phyloP scores from a whole-genome alignment of 2,329 filamentous ascomycete genomes.

The Alternaria brassicae region DNA sequence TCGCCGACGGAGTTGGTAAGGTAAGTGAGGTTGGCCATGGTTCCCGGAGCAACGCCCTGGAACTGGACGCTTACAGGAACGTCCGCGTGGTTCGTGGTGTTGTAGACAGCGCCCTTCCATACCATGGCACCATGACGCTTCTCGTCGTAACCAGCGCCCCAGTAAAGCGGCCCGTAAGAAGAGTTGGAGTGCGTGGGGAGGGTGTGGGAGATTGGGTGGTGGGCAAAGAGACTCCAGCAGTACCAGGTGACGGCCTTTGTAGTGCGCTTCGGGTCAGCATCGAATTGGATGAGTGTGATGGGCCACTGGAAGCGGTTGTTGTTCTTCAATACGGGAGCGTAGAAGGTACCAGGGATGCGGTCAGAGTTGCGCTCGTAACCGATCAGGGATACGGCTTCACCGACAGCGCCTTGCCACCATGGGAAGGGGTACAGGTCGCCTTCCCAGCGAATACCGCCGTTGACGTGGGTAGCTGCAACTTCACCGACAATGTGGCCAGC shows the following conservation, averaged over 20 bases:
- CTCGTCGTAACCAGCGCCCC: constrained; percentile 52
- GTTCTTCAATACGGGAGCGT: constrained; percentile 46
- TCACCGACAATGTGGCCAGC: constrained; percentile 45
- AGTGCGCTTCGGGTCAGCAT: constrained; percentile 48
- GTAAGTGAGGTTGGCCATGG: constrained; percentile 50
- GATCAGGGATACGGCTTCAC: constrained; percentile 70
- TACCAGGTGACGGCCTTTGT: constrained; percentile 43
- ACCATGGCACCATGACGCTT: constrained; percentile 41
- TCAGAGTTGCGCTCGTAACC: constrained; percentile 71
- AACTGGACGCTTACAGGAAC: constrained; percentile 38
- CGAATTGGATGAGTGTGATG: constrained; percentile 51
- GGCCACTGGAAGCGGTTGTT: constrained; percentile 47
- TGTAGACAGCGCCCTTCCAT: constrained; percentile 60
- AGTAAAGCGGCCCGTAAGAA: constrained; percentile 55
- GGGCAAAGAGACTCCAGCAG: constrained; percentile 52
- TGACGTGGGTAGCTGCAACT: constrained; percentile 45
- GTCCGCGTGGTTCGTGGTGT: constrained; percentile 49
- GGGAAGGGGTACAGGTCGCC: constrained; percentile 33
- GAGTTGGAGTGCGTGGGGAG: constrained; percentile 51
- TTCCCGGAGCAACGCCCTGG: constrained; percentile 36
- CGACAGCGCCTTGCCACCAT: constrained; percentile 64
- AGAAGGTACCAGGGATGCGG: constrained; percentile 59
- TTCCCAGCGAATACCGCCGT: constrained; percentile 40
- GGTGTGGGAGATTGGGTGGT: constrained; percentile 54
- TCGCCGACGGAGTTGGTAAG: constrained; percentile 52